Percentiles rank a stretch among this genome's conserved stretches.
phyloP scores from a whole-genome alignment of 306 rosid genomes.

The Mucuna pruriens region DNA sequence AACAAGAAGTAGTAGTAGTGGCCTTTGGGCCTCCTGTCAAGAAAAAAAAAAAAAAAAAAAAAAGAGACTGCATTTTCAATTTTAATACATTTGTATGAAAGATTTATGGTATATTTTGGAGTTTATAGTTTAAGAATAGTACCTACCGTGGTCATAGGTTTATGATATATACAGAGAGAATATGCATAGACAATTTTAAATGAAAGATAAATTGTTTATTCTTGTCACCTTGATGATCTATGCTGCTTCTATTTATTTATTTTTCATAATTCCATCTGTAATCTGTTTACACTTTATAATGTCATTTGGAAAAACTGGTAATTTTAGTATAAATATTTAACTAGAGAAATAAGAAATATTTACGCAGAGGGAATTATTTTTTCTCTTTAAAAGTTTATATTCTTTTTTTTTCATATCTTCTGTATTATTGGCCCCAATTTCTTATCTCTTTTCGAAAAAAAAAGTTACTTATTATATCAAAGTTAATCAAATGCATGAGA shows the following conservation, averaged over 20 bases:
- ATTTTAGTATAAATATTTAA: no score
- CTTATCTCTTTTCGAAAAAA: no score
- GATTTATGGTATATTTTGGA: not conserved
- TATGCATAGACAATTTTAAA: not conserved
- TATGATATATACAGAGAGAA: not conserved
- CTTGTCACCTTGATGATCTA: not conserved
- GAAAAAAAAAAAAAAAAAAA: no score
- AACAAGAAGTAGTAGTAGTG: no score
- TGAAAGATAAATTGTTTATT: slow-evolving; percentile 1
- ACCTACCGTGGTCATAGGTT: not conserved
- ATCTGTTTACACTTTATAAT: not conserved
- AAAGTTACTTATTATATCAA: no score
- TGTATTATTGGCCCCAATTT: no score
- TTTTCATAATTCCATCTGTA: not conserved
- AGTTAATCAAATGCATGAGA: no score
- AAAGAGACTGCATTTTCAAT: slow-evolving; percentile 20
- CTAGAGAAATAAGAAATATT: no score
- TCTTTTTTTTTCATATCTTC: no score
- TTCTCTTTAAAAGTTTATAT: no score
- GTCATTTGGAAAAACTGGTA: not conserved
- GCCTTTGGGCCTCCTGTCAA: no score
- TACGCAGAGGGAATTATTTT: no score
- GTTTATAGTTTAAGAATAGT: not conserved
- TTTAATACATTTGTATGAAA: not conserved
- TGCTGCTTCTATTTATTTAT: not conserved